Base-by-base conservation (phyloP, 139 green algal genomes). In the Auxenochlorella pyrenoidosa region DNA sequence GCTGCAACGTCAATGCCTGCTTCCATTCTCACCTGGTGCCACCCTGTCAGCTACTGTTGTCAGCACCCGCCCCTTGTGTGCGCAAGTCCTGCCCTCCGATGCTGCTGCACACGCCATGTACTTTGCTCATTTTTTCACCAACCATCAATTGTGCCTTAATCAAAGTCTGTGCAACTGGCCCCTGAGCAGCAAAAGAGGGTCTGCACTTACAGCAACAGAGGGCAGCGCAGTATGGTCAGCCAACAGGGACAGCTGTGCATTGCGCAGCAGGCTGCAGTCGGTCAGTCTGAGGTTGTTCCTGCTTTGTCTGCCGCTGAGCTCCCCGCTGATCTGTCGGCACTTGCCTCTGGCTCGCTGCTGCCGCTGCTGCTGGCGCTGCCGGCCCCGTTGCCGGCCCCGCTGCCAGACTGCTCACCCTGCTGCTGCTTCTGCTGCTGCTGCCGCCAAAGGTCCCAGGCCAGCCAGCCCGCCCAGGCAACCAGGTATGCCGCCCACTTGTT, bases 401-500 rank as follows among this genome's bases (percentile, higher is more conserved):
- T n/a, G 51, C 32, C 51, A 6, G n/a, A 13, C 70, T 28, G 13
- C 70, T 76, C 10, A n/a, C 12, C 30, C n/a, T 28, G 34, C 66
- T 21, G 66, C 66, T 43, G 15, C 78, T 83, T 83, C 34, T 71
- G 60, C 44, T 60, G 60, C 44, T 71, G 60, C 51, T 83, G 51
- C 12, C 78, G 78, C 51, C 70, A 83, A 10, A 83, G 22, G 54
- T 83, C 54, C 44, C 34, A 83, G 36, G 51, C 78, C 51, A 83
- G 78, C 78, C 78, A 83, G 78, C 44, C 78, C 5, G 18, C 51
- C 78, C 78, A 83, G n/a, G 78, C 78, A 15, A 71, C 78, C n/a
- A 83, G n/a, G 54, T 83, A 83, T 21, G 78, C 78, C 30, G 51
- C 78, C 78, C 78, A 83, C 51, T 83, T 83, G 32, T 72, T 24